Evolutionary conservation across 805 yeast species (phyloP), one percentile per base, ranked within the genome.

Genomic region (Saccharomycopsis sp.): DNA sequence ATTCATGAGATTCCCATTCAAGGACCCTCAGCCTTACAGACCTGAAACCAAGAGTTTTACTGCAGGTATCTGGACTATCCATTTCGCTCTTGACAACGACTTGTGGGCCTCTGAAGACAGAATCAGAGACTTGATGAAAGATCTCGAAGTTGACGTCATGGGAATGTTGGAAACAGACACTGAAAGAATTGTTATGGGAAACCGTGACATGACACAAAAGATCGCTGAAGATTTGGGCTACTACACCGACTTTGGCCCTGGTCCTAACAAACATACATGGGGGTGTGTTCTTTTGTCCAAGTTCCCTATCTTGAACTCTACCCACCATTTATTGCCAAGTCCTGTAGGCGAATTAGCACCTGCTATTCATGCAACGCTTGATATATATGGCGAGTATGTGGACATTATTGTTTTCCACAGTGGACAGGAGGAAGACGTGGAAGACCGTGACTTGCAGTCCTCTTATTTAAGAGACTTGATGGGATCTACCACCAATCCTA

Each of bases 321-420:
- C 91, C 1, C 99, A 94, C 70, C 95, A 91, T 69, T 77, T 94
- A 64, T 74, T 92, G 57, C 99, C 99, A 2, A 89, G 97, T 4
- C 99, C 99, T 1, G 97, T 89, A 34, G 99, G 99, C 16, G 99
- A 94, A 75, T 77, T 94, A 56, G 99, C 99, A 0, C 99, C 99
- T 2, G 98, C 97, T 1, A 94, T 94, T 64, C 96, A 88, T 70
- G 99, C 99, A 1, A 92, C 97, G 1, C 75, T 94, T 61, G 92
- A 91, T 64, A 87, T 94, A 41, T 91, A 91, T 71, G 97, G 97
- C 12, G 86, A 84, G 65, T 69, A 77, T 20, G 88, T 94, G 3
- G 99, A 94, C 70, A 89, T 94, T 23, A 92, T 94, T 58, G 99
- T 94, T 23, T 94, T 94, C 87, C 99, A 94, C 70, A 83, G 94